These are phyloP conservation scores for Trichomonas tenax DNA, from an alignment of 208 protist species.

Conservation along the genomic window DNA sequence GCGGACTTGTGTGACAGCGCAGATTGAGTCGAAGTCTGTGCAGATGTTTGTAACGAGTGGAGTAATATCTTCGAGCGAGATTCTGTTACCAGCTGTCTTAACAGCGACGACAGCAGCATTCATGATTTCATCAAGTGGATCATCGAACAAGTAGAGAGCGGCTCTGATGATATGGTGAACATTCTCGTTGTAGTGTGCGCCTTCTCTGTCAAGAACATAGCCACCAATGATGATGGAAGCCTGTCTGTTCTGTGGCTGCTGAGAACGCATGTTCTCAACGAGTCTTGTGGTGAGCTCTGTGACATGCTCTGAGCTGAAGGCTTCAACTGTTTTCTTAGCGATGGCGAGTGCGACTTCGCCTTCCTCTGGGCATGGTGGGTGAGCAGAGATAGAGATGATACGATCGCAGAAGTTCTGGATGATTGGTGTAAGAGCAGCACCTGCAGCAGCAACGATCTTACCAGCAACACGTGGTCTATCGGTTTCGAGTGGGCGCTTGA, in stretches of 20 bases:
- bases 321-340: background rate
- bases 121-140: slow-evolving; percentile 4
- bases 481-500: background rate
- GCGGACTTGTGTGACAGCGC: background rate
- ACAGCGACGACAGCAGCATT: background rate
- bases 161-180: background rate
- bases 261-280: background rate
- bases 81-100: background rate
- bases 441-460: background rate
- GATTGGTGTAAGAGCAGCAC: background rate
- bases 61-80: background rate
- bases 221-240: background rate
- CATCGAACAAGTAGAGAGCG: background rate
- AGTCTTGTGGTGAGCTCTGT: background rate
- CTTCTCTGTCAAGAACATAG: background rate
- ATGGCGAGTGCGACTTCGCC: background rate
- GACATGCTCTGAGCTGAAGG: background rate
- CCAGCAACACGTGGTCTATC: background rate
- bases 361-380: background rate
- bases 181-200: background rate
- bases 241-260: slow-evolving; percentile 4
- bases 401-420: background rate
- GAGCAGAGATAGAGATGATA: background rate
- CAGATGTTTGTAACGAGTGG: background rate
- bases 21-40: background rate